A percentile compares a stretch with the other conserved stretches of the same genome.
phyloP scores from a whole-genome alignment of 2,329 filamentous ascomycete genomes.

The Colletotrichum spaethianum region DNA sequence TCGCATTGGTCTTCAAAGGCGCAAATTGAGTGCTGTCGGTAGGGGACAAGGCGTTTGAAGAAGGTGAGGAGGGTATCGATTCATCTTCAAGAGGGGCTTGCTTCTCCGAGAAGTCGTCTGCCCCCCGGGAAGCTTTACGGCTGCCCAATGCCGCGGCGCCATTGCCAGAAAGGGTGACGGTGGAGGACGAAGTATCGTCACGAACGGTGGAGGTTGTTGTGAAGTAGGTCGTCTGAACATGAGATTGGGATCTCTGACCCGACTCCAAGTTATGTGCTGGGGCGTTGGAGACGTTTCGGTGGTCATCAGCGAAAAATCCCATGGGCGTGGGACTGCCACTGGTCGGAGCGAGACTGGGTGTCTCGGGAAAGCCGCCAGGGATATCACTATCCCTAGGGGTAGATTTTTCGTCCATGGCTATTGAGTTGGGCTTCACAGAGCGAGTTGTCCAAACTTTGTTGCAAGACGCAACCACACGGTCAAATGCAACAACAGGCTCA shows the following conservation, averaged over 20 bases:
- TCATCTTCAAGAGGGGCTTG: not conserved
- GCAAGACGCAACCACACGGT: not conserved
- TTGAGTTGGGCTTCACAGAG: not conserved
- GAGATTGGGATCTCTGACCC: not conserved
- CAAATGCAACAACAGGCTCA: not conserved
- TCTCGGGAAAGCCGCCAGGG: slow-evolving; percentile 52
- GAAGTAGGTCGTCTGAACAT: slow-evolving; percentile 4
- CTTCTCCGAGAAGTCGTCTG: not conserved
- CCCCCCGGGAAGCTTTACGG: not conserved
- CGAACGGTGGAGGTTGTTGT: not conserved
- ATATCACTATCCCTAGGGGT: slow-evolving; percentile 51
- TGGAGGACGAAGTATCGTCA: slow-evolving; percentile 24
- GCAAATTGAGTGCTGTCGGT: slow-evolving; percentile 44
- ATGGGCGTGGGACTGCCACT: slow-evolving; percentile 36
- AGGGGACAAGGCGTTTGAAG: slow-evolving; percentile 4
- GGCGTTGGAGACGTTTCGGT: not conserved
- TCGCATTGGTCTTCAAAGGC: slow-evolving; percentile 46
- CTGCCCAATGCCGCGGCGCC: not conserved
- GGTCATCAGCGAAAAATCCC: not conserved
- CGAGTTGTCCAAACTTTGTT: not conserved
- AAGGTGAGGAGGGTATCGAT: slow-evolving; percentile 21
- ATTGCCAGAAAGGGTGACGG: slow-evolving; percentile 12
- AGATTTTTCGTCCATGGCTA: slow-evolving; percentile 46
- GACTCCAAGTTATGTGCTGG: not conserved
- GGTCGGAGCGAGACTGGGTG: slow-evolving; percentile 43